Conservation (phyloP, 2,329 filamentous ascomycete species). For the Cercospora janseana region DNA sequence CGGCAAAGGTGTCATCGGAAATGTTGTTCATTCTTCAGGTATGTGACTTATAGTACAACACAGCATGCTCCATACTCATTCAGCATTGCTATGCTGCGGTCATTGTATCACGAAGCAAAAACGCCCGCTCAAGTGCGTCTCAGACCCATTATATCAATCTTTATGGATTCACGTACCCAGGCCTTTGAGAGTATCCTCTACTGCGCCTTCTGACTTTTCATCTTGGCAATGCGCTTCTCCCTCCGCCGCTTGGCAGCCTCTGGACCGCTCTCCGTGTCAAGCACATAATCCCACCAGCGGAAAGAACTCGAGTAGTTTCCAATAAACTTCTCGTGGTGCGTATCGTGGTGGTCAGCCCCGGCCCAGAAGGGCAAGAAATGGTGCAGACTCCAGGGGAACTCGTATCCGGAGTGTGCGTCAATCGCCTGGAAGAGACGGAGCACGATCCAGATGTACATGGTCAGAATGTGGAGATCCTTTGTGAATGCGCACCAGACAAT, state of each 20-base stretch:
- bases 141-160: constrained; percentile 3
- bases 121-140: constrained; percentile 18
- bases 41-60: neutral
- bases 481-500: constrained; percentile 82
- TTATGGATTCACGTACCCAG: neutral
- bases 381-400: constrained; percentile 95
- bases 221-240: constrained; percentile 70
- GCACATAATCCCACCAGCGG: constrained; percentile 94
- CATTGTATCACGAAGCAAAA: neutral
- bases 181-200: neutral
- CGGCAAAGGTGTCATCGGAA: too few species aligned
- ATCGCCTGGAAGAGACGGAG: constrained; percentile 94
- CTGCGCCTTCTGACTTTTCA: constrained; percentile 56
- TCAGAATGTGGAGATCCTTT: constrained; percentile 86
- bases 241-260: constrained; percentile 82
- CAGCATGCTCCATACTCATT: neutral
- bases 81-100: too few species aligned
- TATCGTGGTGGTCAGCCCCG: constrained; percentile 91
- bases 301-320: constrained; percentile 98
- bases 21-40: too few species aligned
- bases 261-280: constrained; percentile 89
- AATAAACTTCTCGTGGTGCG: constrained; percentile 97
- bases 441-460: constrained; percentile 97
- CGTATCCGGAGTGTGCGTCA: constrained; percentile 95
- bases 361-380: constrained; percentile 98